These are phyloP conservation scores for Orbilia javanica DNA, from an alignment of 2,329 filamentous ascomycete genomes.

Conservation along the genomic window DNA sequence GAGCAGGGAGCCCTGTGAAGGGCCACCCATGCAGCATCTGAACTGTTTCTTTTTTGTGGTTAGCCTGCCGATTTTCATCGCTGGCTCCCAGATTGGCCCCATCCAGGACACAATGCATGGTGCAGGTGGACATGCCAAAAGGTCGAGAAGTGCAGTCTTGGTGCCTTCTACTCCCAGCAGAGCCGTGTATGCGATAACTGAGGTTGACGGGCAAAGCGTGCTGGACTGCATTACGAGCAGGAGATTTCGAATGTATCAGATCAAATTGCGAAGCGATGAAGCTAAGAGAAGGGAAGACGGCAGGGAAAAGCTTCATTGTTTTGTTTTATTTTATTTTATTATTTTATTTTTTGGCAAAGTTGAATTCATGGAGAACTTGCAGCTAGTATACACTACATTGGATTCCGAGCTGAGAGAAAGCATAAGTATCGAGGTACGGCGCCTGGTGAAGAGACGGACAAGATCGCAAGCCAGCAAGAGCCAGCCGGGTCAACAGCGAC, in stretches of 20 bases:
- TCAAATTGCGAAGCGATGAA: conserved; percentile 43
- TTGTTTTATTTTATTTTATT: neutral
- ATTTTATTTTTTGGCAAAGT: neutral
- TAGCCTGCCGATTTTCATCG: conserved; percentile 51
- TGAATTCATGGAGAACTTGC: too few species aligned
- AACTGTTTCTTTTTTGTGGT: conserved; percentile 54
- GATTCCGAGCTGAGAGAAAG: conserved; percentile 9
- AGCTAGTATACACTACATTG: neutral
- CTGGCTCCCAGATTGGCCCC: conserved; percentile 8
- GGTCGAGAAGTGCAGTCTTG: conserved; percentile 23
- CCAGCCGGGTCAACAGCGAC: conserved; percentile 26
- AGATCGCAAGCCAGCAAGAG: conserved; percentile 22
- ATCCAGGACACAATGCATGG: conserved; percentile 26
- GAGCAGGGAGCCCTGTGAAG: conserved; percentile 11
- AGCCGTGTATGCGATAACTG: conserved; percentile 28
- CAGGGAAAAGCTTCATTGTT: conserved; percentile 11
- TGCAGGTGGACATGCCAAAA: conserved; percentile 30
- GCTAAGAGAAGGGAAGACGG: conserved; percentile 12
- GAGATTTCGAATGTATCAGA: conserved; percentile 46
- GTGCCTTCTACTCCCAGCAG: conserved; percentile 55
- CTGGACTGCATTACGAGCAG: conserved; percentile 33
- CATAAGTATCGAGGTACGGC: conserved; percentile 45
- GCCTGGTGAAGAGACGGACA: conserved; percentile 9
- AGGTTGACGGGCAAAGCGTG: conserved; percentile 2
- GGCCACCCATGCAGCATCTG: conserved; percentile 36